Percentiles rank a stretch among this genome's conserved stretches.
These are phyloP conservation scores for Coelastrella sp. DNA, from an alignment of 139 green algal genomes.

Conservation along the genomic window DNA sequence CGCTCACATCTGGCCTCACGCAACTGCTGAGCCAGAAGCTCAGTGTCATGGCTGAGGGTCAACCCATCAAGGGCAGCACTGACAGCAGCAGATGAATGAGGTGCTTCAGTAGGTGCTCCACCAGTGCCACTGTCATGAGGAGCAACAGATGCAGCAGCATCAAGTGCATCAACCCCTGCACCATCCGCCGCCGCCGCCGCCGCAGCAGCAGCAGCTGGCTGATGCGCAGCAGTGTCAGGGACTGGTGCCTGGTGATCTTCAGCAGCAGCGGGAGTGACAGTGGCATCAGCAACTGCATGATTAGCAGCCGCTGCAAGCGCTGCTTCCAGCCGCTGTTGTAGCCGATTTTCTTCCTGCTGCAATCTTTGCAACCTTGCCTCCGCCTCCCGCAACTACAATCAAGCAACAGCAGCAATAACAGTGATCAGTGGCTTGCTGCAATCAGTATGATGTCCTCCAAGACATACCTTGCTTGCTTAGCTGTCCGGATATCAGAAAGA, in stretches of 20 bases:
- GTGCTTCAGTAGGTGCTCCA: not conserved
- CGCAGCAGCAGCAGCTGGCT: slow-evolving; percentile 2
- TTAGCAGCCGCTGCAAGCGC: slow-evolving; percentile 8
- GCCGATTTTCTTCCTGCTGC: not conserved
- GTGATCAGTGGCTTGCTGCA: too few species aligned
- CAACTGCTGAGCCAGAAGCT: not conserved
- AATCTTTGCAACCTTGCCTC: not conserved
- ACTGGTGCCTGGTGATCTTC: too few species aligned
- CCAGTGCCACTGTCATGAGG: not conserved
- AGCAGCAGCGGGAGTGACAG: not conserved
- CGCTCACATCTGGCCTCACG: not conserved
- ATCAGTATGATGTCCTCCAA: too few species aligned
- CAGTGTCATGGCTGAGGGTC: too few species aligned
- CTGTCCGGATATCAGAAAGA: too few species aligned
- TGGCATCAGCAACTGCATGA: not conserved
- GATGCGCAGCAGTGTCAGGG: too few species aligned
- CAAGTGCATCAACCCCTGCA: not conserved
- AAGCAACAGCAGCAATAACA: not conserved
- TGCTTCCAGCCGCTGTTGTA: not conserved
- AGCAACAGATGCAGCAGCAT: not conserved
- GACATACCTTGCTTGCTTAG: too few species aligned
- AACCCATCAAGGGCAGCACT: not conserved
- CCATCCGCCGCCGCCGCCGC: not conserved
- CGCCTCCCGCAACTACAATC: not conserved
- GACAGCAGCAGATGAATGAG: not conserved